A percentile compares a stretch with the other conserved stretches of the same genome.
phyloP scores from a whole-genome alignment of 305 asterid species.

The Rubia peregrina region DNA sequence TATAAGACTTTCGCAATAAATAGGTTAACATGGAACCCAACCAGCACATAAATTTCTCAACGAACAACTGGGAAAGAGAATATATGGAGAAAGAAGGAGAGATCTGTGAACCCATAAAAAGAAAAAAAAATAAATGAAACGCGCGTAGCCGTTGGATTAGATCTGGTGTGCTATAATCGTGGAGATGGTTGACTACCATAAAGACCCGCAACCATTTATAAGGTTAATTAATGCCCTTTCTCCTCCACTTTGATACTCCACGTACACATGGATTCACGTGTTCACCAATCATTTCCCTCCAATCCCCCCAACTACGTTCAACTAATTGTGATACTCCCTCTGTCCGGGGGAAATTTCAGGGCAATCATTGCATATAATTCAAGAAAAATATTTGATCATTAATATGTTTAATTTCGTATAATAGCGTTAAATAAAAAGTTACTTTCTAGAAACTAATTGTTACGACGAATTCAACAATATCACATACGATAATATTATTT shows the following conservation, averaged over 20 bases:
- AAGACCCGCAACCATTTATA: background rate
- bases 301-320: background rate
- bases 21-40: no score
- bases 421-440: no score
- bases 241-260: background rate
- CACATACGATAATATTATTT: no score
- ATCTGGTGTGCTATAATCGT: background rate
- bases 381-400: no score
- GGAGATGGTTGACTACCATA: background rate
- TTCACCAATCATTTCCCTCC: background rate
- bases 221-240: background rate
- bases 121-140: background rate
- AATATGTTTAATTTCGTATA: no score
- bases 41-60: no score
- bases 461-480: no score
- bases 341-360: no score
- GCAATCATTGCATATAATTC: no score
- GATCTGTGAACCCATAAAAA: background rate
- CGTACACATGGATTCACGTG: slow-evolving; percentile 1
- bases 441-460: no score
- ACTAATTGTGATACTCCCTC: no score
- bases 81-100: background rate
- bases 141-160: background rate
- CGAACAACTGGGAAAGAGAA: background rate
- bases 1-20: no score